Evolutionary conservation across 108 stramenopile genomes (phyloP), one percentile per base, ranked within the genome.

Genomic region (Conticribra weissflogii): DNA sequence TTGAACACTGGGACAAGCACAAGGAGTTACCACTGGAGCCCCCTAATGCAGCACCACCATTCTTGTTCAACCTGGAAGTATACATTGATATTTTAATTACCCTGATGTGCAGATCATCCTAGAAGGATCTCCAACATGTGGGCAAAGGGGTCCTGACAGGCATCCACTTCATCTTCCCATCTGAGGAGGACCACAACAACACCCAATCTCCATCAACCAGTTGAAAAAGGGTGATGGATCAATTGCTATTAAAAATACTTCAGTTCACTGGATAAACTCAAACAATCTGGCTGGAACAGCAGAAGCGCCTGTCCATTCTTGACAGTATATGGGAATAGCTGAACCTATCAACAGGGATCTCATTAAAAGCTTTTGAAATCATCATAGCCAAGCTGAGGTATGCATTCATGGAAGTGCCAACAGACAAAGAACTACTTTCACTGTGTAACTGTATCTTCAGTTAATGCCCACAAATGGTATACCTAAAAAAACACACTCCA

Each of bases 161-260:
- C n/a, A 72, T 63, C 1, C 60, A 72, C 24, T 60, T 28, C 31
- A 52, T 72, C 15, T 63, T 72, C 41, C 59, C 59, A 36, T 12
- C 59, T 3, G 15, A 23, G 22, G 23, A 18, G 4, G 22, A 45
- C 21, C 12, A 41, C 17, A 24, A 18, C 22, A 31, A 44, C 33
- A 78, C n/a, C n/a, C n/a, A n/a, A n/a, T n/a, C n/a, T n/a, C n/a
- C n/a, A n/a, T n/a, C n/a, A n/a, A n/a, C n/a, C n/a, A n/a, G n/a
- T n/a, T n/a, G n/a, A n/a, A n/a, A n/a, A n/a, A n/a, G n/a, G n/a
- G n/a, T n/a, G n/a, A n/a, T n/a, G n/a, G n/a, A n/a, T n/a, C n/a
- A n/a, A n/a, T n/a, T n/a, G n/a, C n/a, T n/a, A n/a, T n/a, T n/a
- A n/a, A n/a, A n/a, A n/a, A n/a, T n/a, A 83, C 59, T 77, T 77